A percentile compares a stretch with the other conserved stretches of the same genome.
These are phyloP conservation scores for Calonectria hongkongensis DNA, from an alignment of 2,329 filamentous ascomycete genomes.

Conservation along the genomic window DNA sequence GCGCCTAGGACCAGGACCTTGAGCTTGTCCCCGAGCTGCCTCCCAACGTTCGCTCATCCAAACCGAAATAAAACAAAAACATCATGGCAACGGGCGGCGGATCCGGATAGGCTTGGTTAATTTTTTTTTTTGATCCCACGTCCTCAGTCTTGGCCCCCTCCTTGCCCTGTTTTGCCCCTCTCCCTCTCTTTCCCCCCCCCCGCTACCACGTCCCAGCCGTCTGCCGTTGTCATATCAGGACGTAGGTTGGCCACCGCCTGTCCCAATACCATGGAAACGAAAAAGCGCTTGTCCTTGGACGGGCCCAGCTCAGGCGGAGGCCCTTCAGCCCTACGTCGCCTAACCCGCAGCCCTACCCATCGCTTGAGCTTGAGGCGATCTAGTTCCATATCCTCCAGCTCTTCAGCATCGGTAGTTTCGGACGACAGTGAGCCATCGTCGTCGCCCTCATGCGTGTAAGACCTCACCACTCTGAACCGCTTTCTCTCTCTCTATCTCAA, in stretches of 20 bases:
- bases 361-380: slow-evolving; percentile 58
- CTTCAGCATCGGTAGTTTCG: slow-evolving; percentile 51
- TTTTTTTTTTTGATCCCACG: slow-evolving; percentile 34
- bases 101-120: slow-evolving; percentile 41
- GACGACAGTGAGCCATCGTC: slow-evolving; percentile 52
- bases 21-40: slow-evolving; percentile 50
- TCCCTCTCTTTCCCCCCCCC: slow-evolving; percentile 3
- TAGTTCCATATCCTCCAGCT: slow-evolving; percentile 56
- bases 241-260: slow-evolving; percentile 1
- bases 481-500: slow-evolving; percentile 26
- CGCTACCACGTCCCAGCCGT: slow-evolving; percentile 13
- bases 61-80: slow-evolving; percentile 50
- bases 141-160: slow-evolving; percentile 24
- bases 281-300: slow-evolving; percentile 56
- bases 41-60: slow-evolving; percentile 46
- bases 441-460: slow-evolving; percentile 60
- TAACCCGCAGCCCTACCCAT: slow-evolving; percentile 58
- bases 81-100: slow-evolving; percentile 53
- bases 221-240: slow-evolving; percentile 10
- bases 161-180: slow-evolving; percentile 34
- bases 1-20: slow-evolving; percentile 50
- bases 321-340: slow-evolving; percentile 58
- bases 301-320: slow-evolving; percentile 52
- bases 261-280: slow-evolving; percentile 56
- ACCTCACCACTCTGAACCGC: slow-evolving; percentile 34